Evolutionary conservation across 768 basidiomycete species (phyloP).

Genomic region (Termitomyces sp.): DNA sequence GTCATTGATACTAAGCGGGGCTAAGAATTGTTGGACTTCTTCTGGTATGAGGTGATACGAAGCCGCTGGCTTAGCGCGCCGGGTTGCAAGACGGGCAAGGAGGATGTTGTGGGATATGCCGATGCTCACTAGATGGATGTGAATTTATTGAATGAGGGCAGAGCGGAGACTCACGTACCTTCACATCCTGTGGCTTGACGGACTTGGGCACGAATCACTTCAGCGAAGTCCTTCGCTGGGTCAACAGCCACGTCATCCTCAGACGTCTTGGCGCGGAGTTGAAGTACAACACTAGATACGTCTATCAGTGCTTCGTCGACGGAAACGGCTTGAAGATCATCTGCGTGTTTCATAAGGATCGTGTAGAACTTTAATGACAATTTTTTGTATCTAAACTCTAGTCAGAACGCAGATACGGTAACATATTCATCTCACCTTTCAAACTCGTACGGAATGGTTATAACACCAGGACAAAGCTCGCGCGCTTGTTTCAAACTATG

Average conservation of each 20-base stretch:
- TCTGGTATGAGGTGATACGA: constrained; percentile 66
- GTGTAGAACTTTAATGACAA: constrained; percentile 88
- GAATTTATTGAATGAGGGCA: neutral
- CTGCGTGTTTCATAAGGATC: constrained; percentile 83
- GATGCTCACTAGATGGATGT: constrained; percentile 65
- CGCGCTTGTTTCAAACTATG: constrained; percentile 64
- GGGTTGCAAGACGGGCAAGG: constrained; percentile 87
- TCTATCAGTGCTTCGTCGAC: constrained; percentile 96
- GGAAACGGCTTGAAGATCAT: constrained; percentile 92
- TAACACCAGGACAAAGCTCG: constrained; percentile 64
- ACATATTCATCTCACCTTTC: constrained; percentile 46
- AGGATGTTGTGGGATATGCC: constrained; percentile 91
- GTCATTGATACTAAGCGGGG: constrained; percentile 69
- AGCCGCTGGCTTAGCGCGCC: constrained; percentile 86
- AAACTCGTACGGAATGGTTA: constrained; percentile 92
- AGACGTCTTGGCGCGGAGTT: constrained; percentile 24
- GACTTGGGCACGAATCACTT: constrained; percentile 75
- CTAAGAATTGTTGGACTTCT: constrained; percentile 50
- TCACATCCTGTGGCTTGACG: constrained; percentile 79
- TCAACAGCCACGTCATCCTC: constrained; percentile 34
- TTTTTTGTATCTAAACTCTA: constrained; percentile 63
- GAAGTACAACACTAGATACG: constrained; percentile 59
- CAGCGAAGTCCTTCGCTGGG: constrained; percentile 73
- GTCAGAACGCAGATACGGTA: neutral
- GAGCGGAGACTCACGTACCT: constrained; percentile 35